Percentiles rank a stretch among this genome's conserved stretches.
Evolutionary conservation across 2,329 filamentous ascomycete species (phyloP).

Genomic region (Cladosporium velox): DNA sequence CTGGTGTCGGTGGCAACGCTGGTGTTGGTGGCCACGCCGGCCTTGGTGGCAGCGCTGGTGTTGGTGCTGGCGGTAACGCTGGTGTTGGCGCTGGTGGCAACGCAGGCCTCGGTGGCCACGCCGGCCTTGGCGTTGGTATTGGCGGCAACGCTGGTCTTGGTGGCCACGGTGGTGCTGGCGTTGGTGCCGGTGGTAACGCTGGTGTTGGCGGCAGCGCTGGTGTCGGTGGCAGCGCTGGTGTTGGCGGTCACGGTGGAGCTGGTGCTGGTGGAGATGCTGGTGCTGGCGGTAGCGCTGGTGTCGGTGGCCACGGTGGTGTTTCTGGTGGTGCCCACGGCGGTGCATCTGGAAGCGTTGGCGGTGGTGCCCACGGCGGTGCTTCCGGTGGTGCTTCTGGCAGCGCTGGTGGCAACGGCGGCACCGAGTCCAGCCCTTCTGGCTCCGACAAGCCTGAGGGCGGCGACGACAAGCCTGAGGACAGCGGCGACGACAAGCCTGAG

Average conservation of each 20-base stretch:
- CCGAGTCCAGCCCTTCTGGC: background rate
- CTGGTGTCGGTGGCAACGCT: background rate
- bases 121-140: background rate
- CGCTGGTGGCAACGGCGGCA: background rate
- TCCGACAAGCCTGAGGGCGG: background rate
- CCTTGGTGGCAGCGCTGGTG: background rate
- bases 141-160: background rate
- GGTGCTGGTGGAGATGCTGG: background rate
- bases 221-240: background rate
- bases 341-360: background rate
- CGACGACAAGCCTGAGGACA: background rate
- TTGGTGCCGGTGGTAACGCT: background rate
- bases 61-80: background rate
- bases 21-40: background rate
- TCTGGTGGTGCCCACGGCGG: background rate
- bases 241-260: too few species aligned
- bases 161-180: background rate
- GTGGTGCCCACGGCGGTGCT: background rate
- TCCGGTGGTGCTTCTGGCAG: background rate
- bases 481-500: background rate
- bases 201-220: background rate
- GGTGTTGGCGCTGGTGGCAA: background rate
- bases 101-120: background rate
- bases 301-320: background rate
- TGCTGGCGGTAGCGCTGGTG: background rate